These are phyloP conservation scores for Botryosphaeria dothidea DNA, from an alignment of 2,329 filamentous ascomycete genomes.

Conservation along the genomic window DNA sequence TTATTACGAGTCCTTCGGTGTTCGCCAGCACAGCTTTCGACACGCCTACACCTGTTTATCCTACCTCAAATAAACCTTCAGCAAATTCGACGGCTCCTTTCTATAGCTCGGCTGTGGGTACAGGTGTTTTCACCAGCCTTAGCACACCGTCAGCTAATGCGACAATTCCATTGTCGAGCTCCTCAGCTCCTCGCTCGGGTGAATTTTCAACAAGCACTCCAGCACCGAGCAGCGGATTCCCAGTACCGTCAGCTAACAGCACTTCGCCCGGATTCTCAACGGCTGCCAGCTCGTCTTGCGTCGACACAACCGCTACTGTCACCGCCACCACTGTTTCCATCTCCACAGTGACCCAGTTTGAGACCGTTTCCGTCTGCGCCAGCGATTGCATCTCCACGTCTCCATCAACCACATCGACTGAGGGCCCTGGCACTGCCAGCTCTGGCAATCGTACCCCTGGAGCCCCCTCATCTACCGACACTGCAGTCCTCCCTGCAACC, in stretches of 20 bases:
- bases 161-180: background rate
- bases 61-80: too few relatives aligned
- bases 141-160: background rate
- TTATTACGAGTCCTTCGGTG: too few relatives aligned
- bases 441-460: background rate
- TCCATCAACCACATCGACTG: background rate
- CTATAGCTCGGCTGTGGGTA: slow-evolving; percentile 12
- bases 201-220: background rate
- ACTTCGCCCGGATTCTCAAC: background rate
- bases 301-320: slow-evolving; percentile 8
- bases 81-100: slow-evolving; percentile 22
- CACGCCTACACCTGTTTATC: too few relatives aligned
- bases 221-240: background rate
- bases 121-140: background rate
- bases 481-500: background rate
- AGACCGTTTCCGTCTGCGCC: slow-evolving; percentile 16
- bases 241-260: background rate
- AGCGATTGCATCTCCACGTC: background rate
- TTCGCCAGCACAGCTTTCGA: too few relatives aligned
- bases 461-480: background rate
- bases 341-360: slow-evolving; percentile 16
- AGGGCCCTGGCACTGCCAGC: slow-evolving; percentile 2
- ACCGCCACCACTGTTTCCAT: slow-evolving; percentile 20
- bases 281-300: background rate
- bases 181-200: background rate